Base-by-base conservation (phyloP, 2,329 filamentous ascomycete species). In the Herpotrichia juniperi region DNA sequence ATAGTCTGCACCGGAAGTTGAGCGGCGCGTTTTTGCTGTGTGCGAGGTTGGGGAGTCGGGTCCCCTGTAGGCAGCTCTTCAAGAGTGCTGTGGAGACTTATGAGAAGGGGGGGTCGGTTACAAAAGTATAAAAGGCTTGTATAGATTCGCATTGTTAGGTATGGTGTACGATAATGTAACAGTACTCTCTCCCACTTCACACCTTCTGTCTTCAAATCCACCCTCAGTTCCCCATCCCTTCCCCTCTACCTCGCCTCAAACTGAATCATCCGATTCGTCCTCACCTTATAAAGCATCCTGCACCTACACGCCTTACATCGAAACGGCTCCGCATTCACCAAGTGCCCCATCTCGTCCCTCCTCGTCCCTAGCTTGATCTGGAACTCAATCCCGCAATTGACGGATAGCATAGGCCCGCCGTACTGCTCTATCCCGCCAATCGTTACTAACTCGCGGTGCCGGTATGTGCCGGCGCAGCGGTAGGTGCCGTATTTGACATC, bases 21-120 rank as follows among this genome's bases (percentile, higher is more conserved):
- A 96, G 92, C 72, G 94, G 94, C 0, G 96, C 94, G 0, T 99
- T 99, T 71, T 75, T 99, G 66, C 80, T 99, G 16, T 99, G 94
- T 73, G 93, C 94, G 0, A 84, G 87, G 59, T 73, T 99, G 53
- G 92, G 91, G 2, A 96, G 91, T 71, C 83, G 85, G 58, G 93
- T 99, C 2, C 80, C 81, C 51, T 97, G 93, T 64, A 85, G 88
- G 57, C 86, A 89, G 53, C 76, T 99, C 77, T 99, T 99, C 72
- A 80, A 81, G 51, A 75, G 83, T 34, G 87, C 79, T 4, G 69
- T 79, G 1, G 50, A 64, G 50, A 72, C 70, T 12, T 80, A 67
- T 47, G 51, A 63, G 24, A 49, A 46, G 1, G 64, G 61, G 31
- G 61, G 48, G 9, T 62, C 50, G 26, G 54, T 62, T 46, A 53